Base-by-base conservation (phyloP, 2,329 filamentous ascomycete genomes). In the Fusarium siculi region DNA sequence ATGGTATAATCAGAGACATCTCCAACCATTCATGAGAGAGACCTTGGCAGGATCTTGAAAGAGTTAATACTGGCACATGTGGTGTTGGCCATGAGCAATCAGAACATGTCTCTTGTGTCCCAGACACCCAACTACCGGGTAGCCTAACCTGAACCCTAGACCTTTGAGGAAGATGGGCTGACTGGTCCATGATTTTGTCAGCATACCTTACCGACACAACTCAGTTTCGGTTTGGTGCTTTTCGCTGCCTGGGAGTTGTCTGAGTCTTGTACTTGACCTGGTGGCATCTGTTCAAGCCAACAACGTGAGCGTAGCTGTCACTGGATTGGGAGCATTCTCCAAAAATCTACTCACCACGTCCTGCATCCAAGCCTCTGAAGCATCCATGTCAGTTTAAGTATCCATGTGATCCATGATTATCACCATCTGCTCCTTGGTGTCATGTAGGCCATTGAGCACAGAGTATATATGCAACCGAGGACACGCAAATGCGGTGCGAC, bases 401-500 rank as follows among this genome's bases (percentile, higher is more conserved):
- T 37, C 47, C 44, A 52, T 60, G 44, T 61, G 55, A 52, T 32
- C n/a, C 36, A 19, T 23, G n/a, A 46, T 28, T 19, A 49, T 30
- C 25, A 42, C 23, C 55, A 30, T 28, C 50, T 43, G 32, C 23
- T n/a, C 25, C n/a, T 44, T 54, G 28, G 25, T 60, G 32, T 19
- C 21, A 36, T 50, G 58, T 42, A 53, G 28, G 36, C 46, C 37
- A 36, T 55, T 46, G n/a, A 53, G 49, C 44, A 57, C 32, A 66
- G 42, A 55, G 62, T 65, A 65, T 57, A 55, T 54, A 57, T 42
- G 47, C 34, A 63, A 34, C 42, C 42, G 25, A n/a, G 53, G 39
- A 63, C 57, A 44, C 40, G 36, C 62, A 50, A 50, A 54, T 63
- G 67, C 49, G 50, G 55, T 72, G 72, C 47, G 50, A 67, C 52